Base-by-base conservation (phyloP, 169 alveolate species). In the Plasmodium gaboni region DNA sequence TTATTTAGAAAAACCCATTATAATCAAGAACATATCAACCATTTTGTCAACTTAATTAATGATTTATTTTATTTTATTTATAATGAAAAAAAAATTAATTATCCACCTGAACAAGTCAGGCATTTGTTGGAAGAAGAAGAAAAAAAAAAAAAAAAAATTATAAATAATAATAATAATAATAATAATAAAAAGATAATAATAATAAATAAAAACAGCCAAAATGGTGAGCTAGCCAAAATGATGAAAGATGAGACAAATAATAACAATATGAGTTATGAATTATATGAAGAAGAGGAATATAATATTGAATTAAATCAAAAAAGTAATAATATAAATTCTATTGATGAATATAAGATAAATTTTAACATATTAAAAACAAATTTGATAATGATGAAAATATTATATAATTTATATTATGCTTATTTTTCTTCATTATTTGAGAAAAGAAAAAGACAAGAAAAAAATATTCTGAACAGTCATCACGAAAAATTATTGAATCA, bases 361-460 rank as follows among this genome's bases (percentile, higher is more conserved):
- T 83, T 83, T 69, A 68, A 57, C 24, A 28, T 22, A 22, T 19
- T 83, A 38, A 68, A 83, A 72, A 63, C 53, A 38, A 83, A 83
- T 53, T 53, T 67, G 60, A 83, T 59, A 68, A 83, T 83, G 83
- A 83, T 83, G 91, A 67, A 83, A 83, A 68, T 83, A 55, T 67
- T 83, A 38, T 67, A 83, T 71, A 57, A 68, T 42, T 53, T 83
- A 26, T 83, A 83, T 83, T 68, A 83, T 61, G 44, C 59, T 19
- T 28, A 53, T 68, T 83, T 68, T 22, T 42, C 26, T 53, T 59
- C 12, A 32, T 13, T 1, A 5, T n/a, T 3, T 10, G 61, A 53
- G 8, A 17, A 48, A 63, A 7, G 10, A 38, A 76, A 48, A 76
- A 76, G 67, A 76, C 57, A 80, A 67, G 42, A 65, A 78, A 83